A percentile compares a stretch with the other conserved stretches of the same genome.
Conservation (phyloP, 768 basidiomycete species). For the Phlegmacium glaucopus region DNA sequence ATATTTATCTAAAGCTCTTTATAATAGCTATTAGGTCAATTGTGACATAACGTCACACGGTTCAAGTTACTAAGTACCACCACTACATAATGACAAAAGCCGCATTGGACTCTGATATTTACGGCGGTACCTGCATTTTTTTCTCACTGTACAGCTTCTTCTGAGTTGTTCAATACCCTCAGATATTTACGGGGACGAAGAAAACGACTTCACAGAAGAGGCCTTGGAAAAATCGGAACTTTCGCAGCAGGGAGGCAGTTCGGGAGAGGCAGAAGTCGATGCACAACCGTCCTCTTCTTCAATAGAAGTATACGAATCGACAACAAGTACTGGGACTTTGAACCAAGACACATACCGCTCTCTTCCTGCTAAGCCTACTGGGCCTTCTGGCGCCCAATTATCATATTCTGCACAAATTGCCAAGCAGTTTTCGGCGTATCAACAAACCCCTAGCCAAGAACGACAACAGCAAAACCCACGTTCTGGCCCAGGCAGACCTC, state of each 20-base stretch:
- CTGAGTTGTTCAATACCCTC: neutral
- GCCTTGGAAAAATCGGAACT: slow-evolving; percentile 3
- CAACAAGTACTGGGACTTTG: slow-evolving; percentile 8
- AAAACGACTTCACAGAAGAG: slow-evolving; percentile 33
- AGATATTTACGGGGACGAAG: slow-evolving; percentile 57
- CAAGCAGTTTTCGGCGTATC: slow-evolving; percentile 61
- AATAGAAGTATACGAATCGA: slow-evolving; percentile 10
- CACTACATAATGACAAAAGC: neutral
- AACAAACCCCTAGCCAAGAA: slow-evolving; percentile 64
- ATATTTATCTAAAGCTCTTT: too few species aligned
- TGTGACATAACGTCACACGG: too few species aligned
- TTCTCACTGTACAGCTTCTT: neutral
- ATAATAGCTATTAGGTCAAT: too few species aligned
- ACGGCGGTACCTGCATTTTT: slow-evolving; percentile 25
- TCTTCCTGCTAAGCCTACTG: slow-evolving; percentile 25
- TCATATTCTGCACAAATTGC: slow-evolving; percentile 66
- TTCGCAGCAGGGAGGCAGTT: slow-evolving; percentile 4
- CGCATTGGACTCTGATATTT: slow-evolving; percentile 31
- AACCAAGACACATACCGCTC: slow-evolving; percentile 18
- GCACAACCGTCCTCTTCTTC: slow-evolving; percentile 14
- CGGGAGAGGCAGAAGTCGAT: slow-evolving; percentile 27
- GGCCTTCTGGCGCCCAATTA: slow-evolving; percentile 25
- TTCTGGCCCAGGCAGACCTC: slow-evolving; percentile 16
- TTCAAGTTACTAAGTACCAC: too few species aligned
- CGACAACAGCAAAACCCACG: slow-evolving; percentile 41